Conservation (phyloP, 345 rosid genomes). For the Alliaria petiolata region DNA sequence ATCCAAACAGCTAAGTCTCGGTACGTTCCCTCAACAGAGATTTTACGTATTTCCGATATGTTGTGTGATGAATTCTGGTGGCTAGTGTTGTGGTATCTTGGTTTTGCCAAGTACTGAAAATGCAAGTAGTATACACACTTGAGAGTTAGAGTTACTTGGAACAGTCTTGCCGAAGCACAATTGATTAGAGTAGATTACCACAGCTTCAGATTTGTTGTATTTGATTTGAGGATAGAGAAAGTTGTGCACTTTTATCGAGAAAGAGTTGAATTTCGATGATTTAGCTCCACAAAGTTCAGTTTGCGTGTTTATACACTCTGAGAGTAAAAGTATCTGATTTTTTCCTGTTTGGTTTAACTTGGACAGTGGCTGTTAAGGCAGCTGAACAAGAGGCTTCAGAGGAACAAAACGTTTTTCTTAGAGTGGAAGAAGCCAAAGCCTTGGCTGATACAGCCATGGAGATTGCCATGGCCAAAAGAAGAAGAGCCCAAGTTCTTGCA, state of each 20-base stretch:
- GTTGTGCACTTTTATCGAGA: neutral
- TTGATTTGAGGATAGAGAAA: neutral
- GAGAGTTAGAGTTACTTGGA: constrained; percentile 4
- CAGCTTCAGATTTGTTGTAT: neutral
- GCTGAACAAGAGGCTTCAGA: constrained; percentile 48
- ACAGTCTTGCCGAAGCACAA: neutral
- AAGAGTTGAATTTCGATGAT: neutral
- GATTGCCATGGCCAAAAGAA: constrained; percentile 52
- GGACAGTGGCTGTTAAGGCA: constrained; percentile 36
- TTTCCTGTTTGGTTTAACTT: neutral
- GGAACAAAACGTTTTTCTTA: constrained; percentile 39
- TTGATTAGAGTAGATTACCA: constrained; percentile 9
- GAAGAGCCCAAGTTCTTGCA: constrained; percentile 65
- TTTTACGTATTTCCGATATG: neutral
- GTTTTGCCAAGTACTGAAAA: constrained; percentile 1
- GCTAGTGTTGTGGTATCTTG: neutral
- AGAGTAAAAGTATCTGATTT: neutral
- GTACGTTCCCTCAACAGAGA: constrained; percentile 32
- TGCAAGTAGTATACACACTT: neutral
- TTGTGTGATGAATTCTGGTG: neutral
- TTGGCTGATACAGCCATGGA: constrained; percentile 41
- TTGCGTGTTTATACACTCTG: too few relatives aligned
- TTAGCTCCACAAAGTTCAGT: neutral
- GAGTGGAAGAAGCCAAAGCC: constrained; percentile 51
- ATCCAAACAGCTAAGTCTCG: constrained; percentile 58